These are phyloP conservation scores for Mortierella sp. DNA, from an alignment of 371 early-diverging fungal species.

Conservation along the genomic window DNA sequence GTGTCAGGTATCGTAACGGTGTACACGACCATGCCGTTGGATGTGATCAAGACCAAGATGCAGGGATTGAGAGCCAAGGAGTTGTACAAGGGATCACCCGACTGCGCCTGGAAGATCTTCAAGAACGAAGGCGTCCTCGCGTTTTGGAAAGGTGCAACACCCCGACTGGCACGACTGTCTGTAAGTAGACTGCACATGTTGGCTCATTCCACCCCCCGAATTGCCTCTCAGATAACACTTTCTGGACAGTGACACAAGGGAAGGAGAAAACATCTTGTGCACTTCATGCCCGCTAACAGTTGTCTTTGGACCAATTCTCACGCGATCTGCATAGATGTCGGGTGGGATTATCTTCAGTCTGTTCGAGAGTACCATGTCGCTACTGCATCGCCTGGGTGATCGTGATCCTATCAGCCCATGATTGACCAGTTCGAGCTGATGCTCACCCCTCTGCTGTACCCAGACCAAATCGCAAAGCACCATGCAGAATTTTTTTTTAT, in stretches of 20 bases:
- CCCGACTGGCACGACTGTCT: constrained; percentile 85
- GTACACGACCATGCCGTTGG: constrained; percentile 94
- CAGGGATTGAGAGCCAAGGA: constrained; percentile 79
- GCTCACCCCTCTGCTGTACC: neutral
- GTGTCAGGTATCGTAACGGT: constrained; percentile 92
- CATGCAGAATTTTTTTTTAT: neutral
- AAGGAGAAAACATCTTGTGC: neutral
- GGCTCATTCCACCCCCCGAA: too few species aligned
- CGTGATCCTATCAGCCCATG: constrained; percentile 24
- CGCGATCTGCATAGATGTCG: constrained; percentile 70
- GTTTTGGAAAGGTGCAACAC: constrained; percentile 94
- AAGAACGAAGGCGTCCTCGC: constrained; percentile 81
- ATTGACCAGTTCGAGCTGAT: neutral
- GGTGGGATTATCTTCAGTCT: constrained; percentile 95
- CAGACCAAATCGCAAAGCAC: neutral
- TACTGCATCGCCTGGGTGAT: constrained; percentile 26
- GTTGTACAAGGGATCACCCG: constrained; percentile 75
- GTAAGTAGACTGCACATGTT: constrained; percentile 67
- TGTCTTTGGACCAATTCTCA: neutral
- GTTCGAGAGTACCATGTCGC: constrained; percentile 72
- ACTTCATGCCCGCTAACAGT: neutral
- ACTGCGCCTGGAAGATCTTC: constrained; percentile 79
- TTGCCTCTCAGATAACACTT: neutral
- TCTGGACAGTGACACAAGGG: neutral
- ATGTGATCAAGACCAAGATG: constrained; percentile 95